Evolutionary conservation across 164 flowering plant species (phyloP).

Genomic region (Magnolia kwangsiensis): DNA sequence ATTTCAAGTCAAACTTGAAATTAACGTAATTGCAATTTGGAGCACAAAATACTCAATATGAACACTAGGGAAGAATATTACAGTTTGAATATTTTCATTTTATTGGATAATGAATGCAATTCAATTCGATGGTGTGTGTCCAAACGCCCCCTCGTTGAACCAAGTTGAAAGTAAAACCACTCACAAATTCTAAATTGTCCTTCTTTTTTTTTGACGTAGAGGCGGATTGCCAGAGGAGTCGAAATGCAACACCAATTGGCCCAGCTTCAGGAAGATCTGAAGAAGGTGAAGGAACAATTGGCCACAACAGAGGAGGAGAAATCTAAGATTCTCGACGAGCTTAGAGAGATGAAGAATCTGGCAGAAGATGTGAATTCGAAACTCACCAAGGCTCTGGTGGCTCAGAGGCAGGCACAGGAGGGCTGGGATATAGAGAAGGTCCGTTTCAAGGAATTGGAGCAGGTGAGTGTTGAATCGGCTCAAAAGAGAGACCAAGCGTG

Average conservation of each 20-base stretch:
- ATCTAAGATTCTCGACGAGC: constrained; percentile 34
- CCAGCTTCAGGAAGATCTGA: constrained; percentile 35
- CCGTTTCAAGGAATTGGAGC: constrained; percentile 20
- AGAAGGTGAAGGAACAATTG: constrained; percentile 29
- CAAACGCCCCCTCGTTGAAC: too few species aligned
- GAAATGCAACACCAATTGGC: constrained; percentile 40
- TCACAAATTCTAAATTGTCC: too few species aligned
- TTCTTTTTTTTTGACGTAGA: constrained; percentile 8
- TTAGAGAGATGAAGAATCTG: constrained; percentile 38
- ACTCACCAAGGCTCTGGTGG: constrained; percentile 29
- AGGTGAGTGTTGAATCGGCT: constrained; percentile 22
- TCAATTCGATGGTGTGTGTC: too few species aligned
- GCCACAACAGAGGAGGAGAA: constrained; percentile 34
- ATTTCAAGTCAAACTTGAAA: too few species aligned
- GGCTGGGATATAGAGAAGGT: constrained; percentile 12
- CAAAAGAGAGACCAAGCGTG: constrained; percentile 34
- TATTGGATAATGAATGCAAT: too few species aligned
- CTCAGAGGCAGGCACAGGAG: constrained; percentile 9
- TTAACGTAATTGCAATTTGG: too few species aligned
- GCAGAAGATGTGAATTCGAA: constrained; percentile 32
- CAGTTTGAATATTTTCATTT: too few species aligned
- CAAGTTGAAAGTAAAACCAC: too few species aligned
- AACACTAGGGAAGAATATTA: too few species aligned
- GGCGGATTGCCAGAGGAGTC: constrained; percentile 12
- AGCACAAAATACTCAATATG: too few species aligned